A percentile compares a stretch with the other conserved stretches of the same genome.
Conservation (phyloP, 768 basidiomycete genomes). For the Inosperma sp. region DNA sequence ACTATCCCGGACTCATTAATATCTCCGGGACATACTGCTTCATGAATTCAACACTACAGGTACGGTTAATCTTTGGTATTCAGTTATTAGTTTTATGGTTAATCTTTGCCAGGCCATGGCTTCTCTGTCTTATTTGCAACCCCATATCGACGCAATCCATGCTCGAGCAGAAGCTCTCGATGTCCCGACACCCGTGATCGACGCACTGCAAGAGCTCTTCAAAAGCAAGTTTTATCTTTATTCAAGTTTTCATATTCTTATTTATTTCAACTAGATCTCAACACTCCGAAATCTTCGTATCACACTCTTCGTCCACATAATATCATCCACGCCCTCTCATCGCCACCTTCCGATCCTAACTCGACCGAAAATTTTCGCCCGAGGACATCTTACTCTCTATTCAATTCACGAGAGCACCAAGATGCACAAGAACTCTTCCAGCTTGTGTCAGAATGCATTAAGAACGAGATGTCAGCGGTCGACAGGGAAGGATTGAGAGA, state of each 20-base stretch:
- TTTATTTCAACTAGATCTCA: constrained; percentile 45
- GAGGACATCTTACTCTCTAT: constrained; percentile 40
- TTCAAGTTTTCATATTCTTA: constrained; percentile 6
- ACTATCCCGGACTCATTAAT: constrained; percentile 91
- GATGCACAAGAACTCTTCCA: constrained; percentile 99
- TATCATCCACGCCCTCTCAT: constrained; percentile 66
- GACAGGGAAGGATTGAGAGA: constrained; percentile 67
- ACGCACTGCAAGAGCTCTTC: constrained; percentile 69
- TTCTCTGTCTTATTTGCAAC: constrained; percentile 76
- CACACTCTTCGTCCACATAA: constrained; percentile 65
- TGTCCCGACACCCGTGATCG: constrained; percentile 82
- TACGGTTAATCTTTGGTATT: constrained; percentile 22
- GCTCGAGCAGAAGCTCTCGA: constrained; percentile 73
- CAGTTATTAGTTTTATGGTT: not conserved
- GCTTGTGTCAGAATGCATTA: constrained; percentile 83
- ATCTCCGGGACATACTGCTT: constrained; percentile 96
- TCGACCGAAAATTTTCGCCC: constrained; percentile 10
- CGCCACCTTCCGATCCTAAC: constrained; percentile 36
- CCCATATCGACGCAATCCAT: constrained; percentile 73
- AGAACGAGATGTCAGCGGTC: constrained; percentile 74
- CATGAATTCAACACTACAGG: constrained; percentile 95
- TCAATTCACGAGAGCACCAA: constrained; percentile 91
- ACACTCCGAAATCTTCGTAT: constrained; percentile 54
- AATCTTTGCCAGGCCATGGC: constrained; percentile 67
- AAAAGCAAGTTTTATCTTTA: constrained; percentile 43